These are phyloP conservation scores for Incumbomyces delicatus DNA, from an alignment of 2,329 filamentous ascomycete species.

Conservation along the genomic window DNA sequence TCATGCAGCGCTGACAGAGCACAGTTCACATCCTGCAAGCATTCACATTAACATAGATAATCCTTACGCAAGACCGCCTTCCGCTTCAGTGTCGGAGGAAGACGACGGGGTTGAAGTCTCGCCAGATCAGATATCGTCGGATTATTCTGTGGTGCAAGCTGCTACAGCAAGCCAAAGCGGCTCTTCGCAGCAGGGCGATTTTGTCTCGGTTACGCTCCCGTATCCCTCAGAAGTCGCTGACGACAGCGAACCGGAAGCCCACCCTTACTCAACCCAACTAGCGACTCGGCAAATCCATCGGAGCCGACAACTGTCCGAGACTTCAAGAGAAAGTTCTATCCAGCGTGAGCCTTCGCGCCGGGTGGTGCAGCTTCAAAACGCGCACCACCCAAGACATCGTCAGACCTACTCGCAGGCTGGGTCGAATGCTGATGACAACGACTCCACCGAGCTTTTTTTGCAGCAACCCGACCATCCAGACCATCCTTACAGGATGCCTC, in stretches of 20 bases:
- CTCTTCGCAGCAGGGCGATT: slow-evolving; percentile 20
- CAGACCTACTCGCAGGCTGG: slow-evolving; percentile 30
- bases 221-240: slow-evolving; percentile 34
- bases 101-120: slow-evolving; percentile 35
- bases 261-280: slow-evolving; percentile 23
- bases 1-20: slow-evolving; percentile 2
- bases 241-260: slow-evolving; percentile 34
- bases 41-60: slow-evolving; percentile 37
- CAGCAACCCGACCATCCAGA: slow-evolving; percentile 10
- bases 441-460: slow-evolving; percentile 54
- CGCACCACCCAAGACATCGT: slow-evolving; percentile 19
- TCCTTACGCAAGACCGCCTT: slow-evolving; percentile 30
- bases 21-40: slow-evolving; percentile 12
- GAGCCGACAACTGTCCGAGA: slow-evolving; percentile 1
- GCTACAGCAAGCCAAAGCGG: slow-evolving; percentile 19
- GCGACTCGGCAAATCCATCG: background rate
- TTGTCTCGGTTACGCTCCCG: slow-evolving; percentile 24
- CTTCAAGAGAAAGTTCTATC: slow-evolving; percentile 6
- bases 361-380: slow-evolving; percentile 5
- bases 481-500: slow-evolving; percentile 15
- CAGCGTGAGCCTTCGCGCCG: background rate
- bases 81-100: slow-evolving; percentile 30
- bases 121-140: slow-evolving; percentile 21
- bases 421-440: slow-evolving; percentile 41
- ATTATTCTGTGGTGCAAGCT: slow-evolving; percentile 17